phyloP scores from a whole-genome alignment of 768 basidiomycete genomes.

The Tulasnella sp. region DNA sequence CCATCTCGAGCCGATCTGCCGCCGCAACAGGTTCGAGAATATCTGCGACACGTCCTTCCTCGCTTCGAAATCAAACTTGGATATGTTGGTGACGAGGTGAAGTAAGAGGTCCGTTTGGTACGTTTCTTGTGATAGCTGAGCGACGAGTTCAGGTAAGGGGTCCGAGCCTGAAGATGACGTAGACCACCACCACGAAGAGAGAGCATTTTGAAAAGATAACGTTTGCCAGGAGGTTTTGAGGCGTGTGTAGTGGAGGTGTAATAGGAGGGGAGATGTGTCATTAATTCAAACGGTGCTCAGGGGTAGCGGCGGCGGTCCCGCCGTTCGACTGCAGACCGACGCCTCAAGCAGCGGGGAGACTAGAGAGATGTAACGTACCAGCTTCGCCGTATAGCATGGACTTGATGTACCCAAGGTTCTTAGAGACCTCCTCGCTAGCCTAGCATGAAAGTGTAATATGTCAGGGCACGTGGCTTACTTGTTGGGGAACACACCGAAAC shows the following conservation, averaged over 20 bases:
- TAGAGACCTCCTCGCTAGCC: constrained; percentile 85
- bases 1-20: constrained; percentile 88
- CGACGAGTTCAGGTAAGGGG: constrained; percentile 79
- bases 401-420: constrained; percentile 87
- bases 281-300: constrained; percentile 14
- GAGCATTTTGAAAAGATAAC: background rate
- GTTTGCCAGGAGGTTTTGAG: background rate
- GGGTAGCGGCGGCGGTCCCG: background rate
- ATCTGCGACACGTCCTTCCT: constrained; percentile 40
- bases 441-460: constrained; percentile 29
- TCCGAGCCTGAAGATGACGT: constrained; percentile 38
- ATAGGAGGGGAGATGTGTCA: background rate
- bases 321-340: background rate
- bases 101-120: constrained; percentile 84
- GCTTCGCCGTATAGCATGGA: constrained; percentile 79
- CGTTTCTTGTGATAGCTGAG: constrained; percentile 92
- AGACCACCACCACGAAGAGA: background rate
- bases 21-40: constrained; percentile 40
- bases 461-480: background rate
- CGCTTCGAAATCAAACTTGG: constrained; percentile 30
- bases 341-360: constrained; percentile 6
- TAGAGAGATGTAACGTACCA: constrained; percentile 43
- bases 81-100: constrained; percentile 29
- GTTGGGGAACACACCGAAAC: constrained; percentile 6
- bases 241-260: background rate